Evolutionary conservation across 1,139 yeast genomes (phyloP), one percentile per base, ranked within the genome.

Genomic region (Yamadazyma pseudoaaseri): DNA sequence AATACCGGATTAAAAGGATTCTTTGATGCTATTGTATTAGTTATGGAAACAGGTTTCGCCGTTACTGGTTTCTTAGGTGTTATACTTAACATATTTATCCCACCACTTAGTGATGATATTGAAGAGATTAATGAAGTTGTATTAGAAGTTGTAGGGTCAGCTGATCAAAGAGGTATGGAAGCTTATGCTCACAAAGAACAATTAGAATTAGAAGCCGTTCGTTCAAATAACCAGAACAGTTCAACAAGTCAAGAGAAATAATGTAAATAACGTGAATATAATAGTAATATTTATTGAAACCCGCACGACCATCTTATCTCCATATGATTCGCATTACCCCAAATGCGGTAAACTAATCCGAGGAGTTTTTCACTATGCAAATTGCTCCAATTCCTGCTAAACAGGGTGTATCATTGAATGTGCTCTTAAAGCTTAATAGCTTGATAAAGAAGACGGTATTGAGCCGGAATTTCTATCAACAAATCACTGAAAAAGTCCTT

Each of bases 41-140:
- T 89, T 33, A 77, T 86, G 84, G 92, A 86, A 57, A 84, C 95
- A 15, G 90, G 95, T 26, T 87, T 83, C 54, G 95, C 96, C 21
- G 66, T 87, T 34, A 75, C 92, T 20, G 96, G 95, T 12, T 70
- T 89, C 47, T 49, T 86, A 29, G 95, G 89, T 25, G 77, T 86
- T 32, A 58, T 86, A 29, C 65, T 86, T 41, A 87, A 87, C 64
- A 62, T 85, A 46, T 27, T 81, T 23, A 62, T 87, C 43, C 94
- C 95, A 10, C 89, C 81, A 56, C 82, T 81, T 27, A 56, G 60
- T 26, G 94, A 83, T 49, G 84, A 79, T 30, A 70, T 69, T 26
- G 81, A 76, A 54, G 75, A 66, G 41, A 64, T 67, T 42, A 69
- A 70, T 44, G 74, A 68, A 47, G 54, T 65, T 35, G 68, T 68